These are phyloP conservation scores for Prunus fruticosa DNA, from an alignment of 306 rosid genomes.

Conservation along the genomic window DNA sequence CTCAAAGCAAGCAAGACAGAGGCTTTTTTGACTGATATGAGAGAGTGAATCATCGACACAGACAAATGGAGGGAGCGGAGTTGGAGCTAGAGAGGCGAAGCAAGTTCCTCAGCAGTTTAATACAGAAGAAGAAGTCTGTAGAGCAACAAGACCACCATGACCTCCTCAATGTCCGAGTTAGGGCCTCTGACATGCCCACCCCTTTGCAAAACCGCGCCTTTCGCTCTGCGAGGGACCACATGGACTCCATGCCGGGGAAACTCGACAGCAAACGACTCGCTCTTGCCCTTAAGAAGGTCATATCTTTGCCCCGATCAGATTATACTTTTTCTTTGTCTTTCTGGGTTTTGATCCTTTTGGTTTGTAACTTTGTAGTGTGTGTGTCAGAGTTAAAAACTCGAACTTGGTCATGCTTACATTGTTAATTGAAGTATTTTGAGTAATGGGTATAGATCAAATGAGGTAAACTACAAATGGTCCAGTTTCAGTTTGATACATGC, in stretches of 20 bases:
- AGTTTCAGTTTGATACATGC: not conserved
- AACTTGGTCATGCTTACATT: slow-evolving; percentile 15
- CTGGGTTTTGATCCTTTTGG: not conserved
- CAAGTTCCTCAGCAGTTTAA: slow-evolving; percentile 66
- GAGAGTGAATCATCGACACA: slow-evolving; percentile 13
- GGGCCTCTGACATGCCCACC: slow-evolving; percentile 81
- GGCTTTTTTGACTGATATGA: slow-evolving; percentile 21
- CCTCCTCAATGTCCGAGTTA: slow-evolving; percentile 45
- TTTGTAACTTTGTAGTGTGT: slow-evolving; percentile 17
- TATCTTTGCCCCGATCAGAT: too few relatives aligned
- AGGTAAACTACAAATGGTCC: not conserved
- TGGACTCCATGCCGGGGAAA: slow-evolving; percentile 77
- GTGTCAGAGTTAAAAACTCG: not conserved
- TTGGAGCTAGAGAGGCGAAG: slow-evolving; percentile 86
- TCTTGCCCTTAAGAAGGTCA: slow-evolving; percentile 82
- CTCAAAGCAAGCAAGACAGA: slow-evolving; percentile 5
- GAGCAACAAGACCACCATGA: slow-evolving; percentile 63
- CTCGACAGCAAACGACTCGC: slow-evolving; percentile 85
- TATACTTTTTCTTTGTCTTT: not conserved
- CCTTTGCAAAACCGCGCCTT: slow-evolving; percentile 75
- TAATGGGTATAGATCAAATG: not conserved
- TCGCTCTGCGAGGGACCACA: slow-evolving; percentile 61
- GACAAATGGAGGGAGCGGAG: slow-evolving; percentile 68
- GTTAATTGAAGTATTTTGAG: slow-evolving; percentile 14
- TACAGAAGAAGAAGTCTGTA: slow-evolving; percentile 76